Conservation (phyloP, 2,329 filamentous ascomycete species). For the Massarina eburnea region DNA sequence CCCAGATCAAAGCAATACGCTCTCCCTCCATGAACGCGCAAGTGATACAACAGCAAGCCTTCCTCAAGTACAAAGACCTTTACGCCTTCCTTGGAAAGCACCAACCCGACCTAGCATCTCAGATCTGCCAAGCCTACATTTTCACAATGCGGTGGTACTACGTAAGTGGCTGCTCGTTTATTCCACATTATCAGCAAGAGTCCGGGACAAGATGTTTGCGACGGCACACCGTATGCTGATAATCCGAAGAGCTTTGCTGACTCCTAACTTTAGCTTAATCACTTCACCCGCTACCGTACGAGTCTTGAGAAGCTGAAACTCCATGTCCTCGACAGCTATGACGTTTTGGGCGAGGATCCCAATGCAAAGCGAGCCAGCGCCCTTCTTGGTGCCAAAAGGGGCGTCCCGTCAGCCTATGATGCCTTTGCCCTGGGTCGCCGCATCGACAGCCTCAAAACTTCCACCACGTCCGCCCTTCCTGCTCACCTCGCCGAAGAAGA, state of each 20-base stretch:
- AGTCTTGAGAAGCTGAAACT: slow-evolving; percentile 83
- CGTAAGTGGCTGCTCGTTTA: too few species aligned
- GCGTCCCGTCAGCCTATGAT: slow-evolving; percentile 69
- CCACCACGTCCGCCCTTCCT: slow-evolving; percentile 74
- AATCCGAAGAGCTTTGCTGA: too few species aligned
- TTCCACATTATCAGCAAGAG: too few species aligned
- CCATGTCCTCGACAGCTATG: slow-evolving; percentile 78
- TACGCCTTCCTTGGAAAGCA: slow-evolving; percentile 83
- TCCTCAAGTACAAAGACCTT: slow-evolving; percentile 84
- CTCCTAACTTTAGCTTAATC: too few species aligned
- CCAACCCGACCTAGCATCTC: slow-evolving; percentile 79
- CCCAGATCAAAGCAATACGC: slow-evolving; percentile 89
- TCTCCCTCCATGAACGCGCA: slow-evolving; percentile 97
- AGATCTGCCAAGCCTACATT: slow-evolving; percentile 91
- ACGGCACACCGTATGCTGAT: too few species aligned
- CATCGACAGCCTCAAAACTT: slow-evolving; percentile 75
- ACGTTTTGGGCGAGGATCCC: slow-evolving; percentile 80
- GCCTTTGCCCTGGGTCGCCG: slow-evolving; percentile 86
- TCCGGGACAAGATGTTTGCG: too few species aligned
- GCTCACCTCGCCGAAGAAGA: slow-evolving; percentile 93
- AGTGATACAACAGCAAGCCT: slow-evolving; percentile 90
- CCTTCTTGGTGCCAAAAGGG: slow-evolving; percentile 27
- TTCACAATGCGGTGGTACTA: slow-evolving; percentile 99
- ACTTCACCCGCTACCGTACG: slow-evolving; percentile 85
- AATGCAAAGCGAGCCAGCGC: slow-evolving; percentile 61